phyloP scores from a whole-genome alignment of 2,329 filamentous ascomycete species.

The Fusarium decemcellulare region DNA sequence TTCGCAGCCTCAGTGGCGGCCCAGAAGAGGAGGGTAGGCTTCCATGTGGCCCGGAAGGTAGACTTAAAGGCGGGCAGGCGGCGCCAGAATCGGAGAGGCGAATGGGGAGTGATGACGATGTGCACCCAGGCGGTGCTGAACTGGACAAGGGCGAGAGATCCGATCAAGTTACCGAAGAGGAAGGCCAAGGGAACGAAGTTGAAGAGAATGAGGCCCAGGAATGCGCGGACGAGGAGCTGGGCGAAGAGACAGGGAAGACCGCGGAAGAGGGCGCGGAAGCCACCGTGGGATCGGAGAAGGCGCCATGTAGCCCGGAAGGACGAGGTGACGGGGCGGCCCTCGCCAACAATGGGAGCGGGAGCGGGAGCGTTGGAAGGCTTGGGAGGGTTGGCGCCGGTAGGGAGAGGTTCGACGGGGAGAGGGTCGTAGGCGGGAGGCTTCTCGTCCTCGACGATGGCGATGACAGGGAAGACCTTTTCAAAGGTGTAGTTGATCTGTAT shows the following conservation, averaged over 20 bases:
- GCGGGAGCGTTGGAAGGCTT: conserved; percentile 51
- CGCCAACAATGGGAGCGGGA: conserved; percentile 31
- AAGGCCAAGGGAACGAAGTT: conserved; percentile 61
- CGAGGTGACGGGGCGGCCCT: conserved; percentile 57
- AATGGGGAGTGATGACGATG: conserved; percentile 82
- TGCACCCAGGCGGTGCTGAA: conserved; percentile 87
- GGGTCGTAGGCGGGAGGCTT: conserved; percentile 69
- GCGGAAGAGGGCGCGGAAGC: conserved; percentile 77
- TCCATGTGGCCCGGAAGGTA: conserved; percentile 77
- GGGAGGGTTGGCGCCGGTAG: conserved; percentile 43
- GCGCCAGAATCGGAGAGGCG: conserved; percentile 73
- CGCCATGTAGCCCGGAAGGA: conserved; percentile 66
- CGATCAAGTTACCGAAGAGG: conserved; percentile 58
- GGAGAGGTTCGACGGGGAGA: conserved; percentile 63
- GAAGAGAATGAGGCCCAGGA: conserved; percentile 61
- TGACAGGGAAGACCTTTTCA: conserved; percentile 64
- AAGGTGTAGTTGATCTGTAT: conserved; percentile 66
- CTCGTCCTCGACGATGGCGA: conserved; percentile 72
- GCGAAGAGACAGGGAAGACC: conserved; percentile 70
- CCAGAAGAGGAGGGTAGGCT: conserved; percentile 76
- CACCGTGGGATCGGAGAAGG: conserved; percentile 73
- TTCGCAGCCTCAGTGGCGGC: conserved; percentile 67
- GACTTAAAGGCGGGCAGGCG: conserved; percentile 77
- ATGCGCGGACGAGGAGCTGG: conserved; percentile 52
- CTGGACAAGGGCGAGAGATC: conserved; percentile 73